These are phyloP conservation scores for Helotiales sp. DNA, from an alignment of 2,329 filamentous ascomycete genomes.

Conservation along the genomic window DNA sequence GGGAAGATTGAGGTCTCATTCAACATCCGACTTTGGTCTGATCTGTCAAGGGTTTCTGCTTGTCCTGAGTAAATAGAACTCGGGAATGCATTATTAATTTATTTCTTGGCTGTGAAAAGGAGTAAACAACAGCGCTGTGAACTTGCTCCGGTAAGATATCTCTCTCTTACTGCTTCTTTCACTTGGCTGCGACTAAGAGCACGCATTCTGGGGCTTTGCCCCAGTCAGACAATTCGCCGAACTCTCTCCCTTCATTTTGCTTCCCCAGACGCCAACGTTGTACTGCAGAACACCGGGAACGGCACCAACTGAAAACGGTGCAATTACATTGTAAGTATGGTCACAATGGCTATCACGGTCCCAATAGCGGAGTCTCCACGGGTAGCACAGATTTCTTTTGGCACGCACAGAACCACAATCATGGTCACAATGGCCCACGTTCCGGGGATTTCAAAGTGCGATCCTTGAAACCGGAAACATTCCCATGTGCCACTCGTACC, in stretches of 20 bases:
- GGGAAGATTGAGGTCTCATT: conserved; percentile 5
- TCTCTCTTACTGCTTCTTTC: too few relatives aligned
- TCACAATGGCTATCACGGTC: neutral
- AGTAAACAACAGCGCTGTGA: too few relatives aligned
- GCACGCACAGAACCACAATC: neutral
- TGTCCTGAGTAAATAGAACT: neutral
- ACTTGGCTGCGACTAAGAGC: neutral
- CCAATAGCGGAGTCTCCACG: neutral
- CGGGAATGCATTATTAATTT: neutral
- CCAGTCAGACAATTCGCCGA: neutral
- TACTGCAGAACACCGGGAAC: neutral
- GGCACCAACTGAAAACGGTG: neutral
- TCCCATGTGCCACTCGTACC: neutral
- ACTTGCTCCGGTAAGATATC: too few relatives aligned
- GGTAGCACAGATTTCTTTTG: neutral
- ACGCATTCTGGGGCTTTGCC: neutral
- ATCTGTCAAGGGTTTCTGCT: neutral
- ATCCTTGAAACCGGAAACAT: neutral
- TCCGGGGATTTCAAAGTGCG: neutral
- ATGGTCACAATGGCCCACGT: neutral
- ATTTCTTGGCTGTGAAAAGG: too few relatives aligned
- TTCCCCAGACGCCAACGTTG: neutral
- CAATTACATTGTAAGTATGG: neutral
- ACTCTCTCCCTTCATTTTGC: neutral
- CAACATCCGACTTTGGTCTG: conserved; percentile 13